phyloP scores from a whole-genome alignment of 129 eudicot species.

The Logfia minima region DNA sequence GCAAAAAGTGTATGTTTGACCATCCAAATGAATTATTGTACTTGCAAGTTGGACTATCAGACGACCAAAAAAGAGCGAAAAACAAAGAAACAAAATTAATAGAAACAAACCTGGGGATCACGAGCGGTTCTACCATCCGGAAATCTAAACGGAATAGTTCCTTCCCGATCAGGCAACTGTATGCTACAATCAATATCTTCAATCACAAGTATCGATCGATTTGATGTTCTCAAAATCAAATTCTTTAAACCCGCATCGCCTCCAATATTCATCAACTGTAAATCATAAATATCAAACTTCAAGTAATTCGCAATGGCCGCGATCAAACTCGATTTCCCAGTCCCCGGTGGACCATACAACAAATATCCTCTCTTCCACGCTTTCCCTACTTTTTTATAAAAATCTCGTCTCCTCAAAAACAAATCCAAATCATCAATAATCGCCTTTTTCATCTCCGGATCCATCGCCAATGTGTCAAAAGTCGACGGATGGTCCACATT shows the following conservation, averaged over 20 bases:
- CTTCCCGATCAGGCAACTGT: constrained; percentile 49
- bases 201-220: constrained; percentile 63
- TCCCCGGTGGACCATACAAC: constrained; percentile 73
- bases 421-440: constrained; percentile 54
- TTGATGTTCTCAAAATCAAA: constrained; percentile 53
- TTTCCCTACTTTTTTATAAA: constrained; percentile 61
- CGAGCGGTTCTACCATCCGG: constrained; percentile 1
- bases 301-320: constrained; percentile 68
- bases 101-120: constrained; percentile 37
- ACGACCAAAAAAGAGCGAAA: too few species aligned
- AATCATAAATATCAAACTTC: constrained; percentile 62
- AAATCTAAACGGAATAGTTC: background rate
- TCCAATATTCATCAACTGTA: constrained; percentile 52
- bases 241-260: constrained; percentile 50
- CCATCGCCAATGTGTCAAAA: constrained; percentile 74
- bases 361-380: constrained; percentile 82
- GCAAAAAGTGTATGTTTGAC: too few species aligned
- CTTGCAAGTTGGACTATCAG: too few species aligned
- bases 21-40: too few species aligned
- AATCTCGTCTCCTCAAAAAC: constrained; percentile 55
- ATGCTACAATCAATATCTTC: constrained; percentile 74
- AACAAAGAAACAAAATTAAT: too few species aligned
- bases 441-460: constrained; percentile 44
- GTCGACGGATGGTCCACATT: constrained; percentile 69
- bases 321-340: constrained; percentile 67